Conservation (phyloP, 306 rosid species). For the Luffa aegyptiaca region DNA sequence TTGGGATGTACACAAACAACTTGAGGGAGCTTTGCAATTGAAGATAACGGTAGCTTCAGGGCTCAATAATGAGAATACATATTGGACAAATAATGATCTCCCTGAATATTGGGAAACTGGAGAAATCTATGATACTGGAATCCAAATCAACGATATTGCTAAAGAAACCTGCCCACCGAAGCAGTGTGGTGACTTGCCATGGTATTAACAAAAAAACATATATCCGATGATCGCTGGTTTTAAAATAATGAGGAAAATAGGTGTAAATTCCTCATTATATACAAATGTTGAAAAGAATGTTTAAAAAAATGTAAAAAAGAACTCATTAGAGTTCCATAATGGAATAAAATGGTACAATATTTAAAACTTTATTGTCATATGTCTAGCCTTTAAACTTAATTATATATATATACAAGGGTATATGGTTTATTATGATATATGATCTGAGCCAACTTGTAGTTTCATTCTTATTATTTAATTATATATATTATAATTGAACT, state of each 20-base stretch:
- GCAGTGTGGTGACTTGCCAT: background rate
- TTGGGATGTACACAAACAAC: slow-evolving; percentile 70
- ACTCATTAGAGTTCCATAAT: background rate
- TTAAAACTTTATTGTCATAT: background rate
- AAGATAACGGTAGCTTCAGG: slow-evolving; percentile 53
- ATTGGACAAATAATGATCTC: slow-evolving; percentile 57
- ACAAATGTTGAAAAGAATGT: too few relatives aligned
- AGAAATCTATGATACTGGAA: slow-evolving; percentile 38
- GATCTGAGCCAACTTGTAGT: too few relatives aligned
- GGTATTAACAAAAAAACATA: background rate
- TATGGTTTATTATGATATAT: too few relatives aligned
- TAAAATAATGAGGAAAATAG: background rate
- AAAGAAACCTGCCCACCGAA: slow-evolving; percentile 38
- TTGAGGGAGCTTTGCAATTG: slow-evolving; percentile 57
- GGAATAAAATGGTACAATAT: background rate
- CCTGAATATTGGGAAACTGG: slow-evolving; percentile 67
- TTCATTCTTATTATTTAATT: too few relatives aligned
- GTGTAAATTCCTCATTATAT: background rate
- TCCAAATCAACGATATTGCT: slow-evolving; percentile 59
- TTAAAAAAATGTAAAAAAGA: too few relatives aligned
- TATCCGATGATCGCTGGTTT: background rate
- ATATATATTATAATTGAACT: too few relatives aligned
- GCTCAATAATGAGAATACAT: slow-evolving; percentile 45
- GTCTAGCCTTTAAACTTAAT: too few relatives aligned
- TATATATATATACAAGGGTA: too few relatives aligned